Conservation (phyloP, 805 yeast genomes). For the Candida easanensis region DNA sequence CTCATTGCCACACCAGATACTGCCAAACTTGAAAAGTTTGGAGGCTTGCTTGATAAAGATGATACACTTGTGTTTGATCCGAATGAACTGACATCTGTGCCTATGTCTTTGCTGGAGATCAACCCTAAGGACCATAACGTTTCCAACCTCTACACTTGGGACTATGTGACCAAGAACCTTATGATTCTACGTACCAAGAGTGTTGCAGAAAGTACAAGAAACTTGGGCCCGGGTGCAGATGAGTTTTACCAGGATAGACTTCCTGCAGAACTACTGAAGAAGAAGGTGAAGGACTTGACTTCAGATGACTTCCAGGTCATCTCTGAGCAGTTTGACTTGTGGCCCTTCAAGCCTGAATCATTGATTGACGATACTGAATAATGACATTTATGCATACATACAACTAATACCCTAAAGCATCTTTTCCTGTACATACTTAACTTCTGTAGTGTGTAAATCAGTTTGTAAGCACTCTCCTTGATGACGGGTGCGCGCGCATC, state of each 20-base stretch:
- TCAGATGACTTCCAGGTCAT: constrained; percentile 53
- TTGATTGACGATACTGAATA: not conserved
- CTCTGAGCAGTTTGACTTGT: constrained; percentile 50
- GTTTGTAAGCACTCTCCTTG: too few species aligned
- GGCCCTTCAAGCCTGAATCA: constrained; percentile 84
- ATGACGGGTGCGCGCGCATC: too few species aligned
- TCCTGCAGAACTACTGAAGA: constrained; percentile 37
- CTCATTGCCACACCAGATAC: constrained; percentile 49
- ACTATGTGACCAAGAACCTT: constrained; percentile 61
- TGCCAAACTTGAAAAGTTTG: constrained; percentile 12
- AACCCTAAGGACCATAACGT: constrained; percentile 43
- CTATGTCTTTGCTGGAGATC: constrained; percentile 51
- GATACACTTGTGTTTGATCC: constrained; percentile 26
- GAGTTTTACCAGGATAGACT: constrained; percentile 43
- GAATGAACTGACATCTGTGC: constrained; percentile 28
- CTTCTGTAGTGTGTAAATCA: too few species aligned
- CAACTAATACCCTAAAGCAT: not conserved
- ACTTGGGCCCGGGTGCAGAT: constrained; percentile 80
- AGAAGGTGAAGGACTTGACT: constrained; percentile 46
- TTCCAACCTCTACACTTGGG: constrained; percentile 53
- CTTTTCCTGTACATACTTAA: too few species aligned
- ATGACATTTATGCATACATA: not conserved
- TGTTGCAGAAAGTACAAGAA: constrained; percentile 42
- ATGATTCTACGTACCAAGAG: constrained; percentile 47
- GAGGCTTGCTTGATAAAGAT: constrained; percentile 13